Evolutionary conservation across 2,329 filamentous ascomycete genomes (phyloP), one percentile per base, ranked within the genome.

Genomic region (Talaromyces islandicus): DNA sequence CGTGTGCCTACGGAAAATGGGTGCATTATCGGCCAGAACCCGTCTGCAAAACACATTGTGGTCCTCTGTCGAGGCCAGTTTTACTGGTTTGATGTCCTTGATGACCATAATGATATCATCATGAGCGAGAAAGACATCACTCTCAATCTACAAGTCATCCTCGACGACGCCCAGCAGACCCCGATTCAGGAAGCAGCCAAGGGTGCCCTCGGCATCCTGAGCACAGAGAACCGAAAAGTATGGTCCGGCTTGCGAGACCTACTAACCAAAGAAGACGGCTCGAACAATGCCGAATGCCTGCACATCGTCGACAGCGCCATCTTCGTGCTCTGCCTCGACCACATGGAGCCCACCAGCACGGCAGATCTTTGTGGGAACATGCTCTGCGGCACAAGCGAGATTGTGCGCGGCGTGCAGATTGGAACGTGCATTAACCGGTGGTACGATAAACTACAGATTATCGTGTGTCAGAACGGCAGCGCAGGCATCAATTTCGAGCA

Each of bases 401-500:
- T 97, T 12, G 90, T 96, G 69, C 90, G 89, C 71, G 94, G 94
- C 4, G 90, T 99, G 1, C 94, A 99, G 76, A 92, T 97, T 51
- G 94, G 94, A 30, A 97, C 94, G 1, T 99, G 94, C 77, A 97
- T 93, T 14, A 99, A 99, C 75, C 84, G 94, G 63, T 99, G 94
- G 94, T 99, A 99, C 71, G 94, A 99, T 78, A 99, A 99, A 79
- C 82, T 99, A 54, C 94, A 99, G 72, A 97, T 99, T 64, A 97
- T 99, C 58, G 94, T 99, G 56, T 97, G 94, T 82, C 96, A 96
- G 78, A 99, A 97, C 75, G 94, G 94, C 60, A 96, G 91, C 70
- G 94, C 94, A 0, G 94, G 94, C 6, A 97, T 99, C 85, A 99
- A 99, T 77, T 97, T 99, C 69, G 94, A 99, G 74, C 94, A 99